A percentile compares a stretch with the other conserved stretches of the same genome.
These are phyloP conservation scores for Thalassiosira hispida DNA, from an alignment of 352 stramenopile species.

Conservation along the genomic window DNA sequence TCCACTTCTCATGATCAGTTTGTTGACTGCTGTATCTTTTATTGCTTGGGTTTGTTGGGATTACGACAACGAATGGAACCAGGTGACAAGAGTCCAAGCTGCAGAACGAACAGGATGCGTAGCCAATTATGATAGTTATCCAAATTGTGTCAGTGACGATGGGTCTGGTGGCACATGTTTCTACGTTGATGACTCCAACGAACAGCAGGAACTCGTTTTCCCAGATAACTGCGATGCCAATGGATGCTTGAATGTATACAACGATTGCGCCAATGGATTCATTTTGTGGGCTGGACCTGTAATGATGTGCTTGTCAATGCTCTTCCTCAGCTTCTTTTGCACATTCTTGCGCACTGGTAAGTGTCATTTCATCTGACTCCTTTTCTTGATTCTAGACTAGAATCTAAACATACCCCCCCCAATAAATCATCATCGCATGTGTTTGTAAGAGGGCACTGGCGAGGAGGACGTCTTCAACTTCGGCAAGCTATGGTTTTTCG, in stretches of 20 bases:
- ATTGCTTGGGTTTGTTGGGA: constrained; percentile 51
- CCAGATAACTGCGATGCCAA: constrained; percentile 40
- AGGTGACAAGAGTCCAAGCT: constrained; percentile 40
- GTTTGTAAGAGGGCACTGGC: constrained; percentile 23
- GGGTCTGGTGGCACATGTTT: constrained; percentile 51
- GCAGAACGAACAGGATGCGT: constrained; percentile 51
- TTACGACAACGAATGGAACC: constrained; percentile 61
- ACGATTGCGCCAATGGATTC: constrained; percentile 57
- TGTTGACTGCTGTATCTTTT: constrained; percentile 42
- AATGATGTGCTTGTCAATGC: constrained; percentile 50
- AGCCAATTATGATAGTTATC: constrained; percentile 45
- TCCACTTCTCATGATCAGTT: constrained; percentile 49
- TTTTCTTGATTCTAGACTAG: neutral
- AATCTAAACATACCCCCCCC: neutral
- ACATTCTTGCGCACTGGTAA: constrained; percentile 61
- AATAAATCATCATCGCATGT: neutral
- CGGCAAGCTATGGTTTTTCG: constrained; percentile 65
- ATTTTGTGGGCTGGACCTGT: constrained; percentile 65
- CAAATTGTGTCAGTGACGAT: constrained; percentile 43
- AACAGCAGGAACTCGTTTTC: constrained; percentile 35
- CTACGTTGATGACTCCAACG: constrained; percentile 19
- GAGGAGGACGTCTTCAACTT: constrained; percentile 70
- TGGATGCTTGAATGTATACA: constrained; percentile 58
- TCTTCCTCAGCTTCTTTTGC: constrained; percentile 69
- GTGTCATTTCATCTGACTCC: neutral